Base-by-base conservation (phyloP, 163 green algal species). In the Botryococcus braunii region DNA sequence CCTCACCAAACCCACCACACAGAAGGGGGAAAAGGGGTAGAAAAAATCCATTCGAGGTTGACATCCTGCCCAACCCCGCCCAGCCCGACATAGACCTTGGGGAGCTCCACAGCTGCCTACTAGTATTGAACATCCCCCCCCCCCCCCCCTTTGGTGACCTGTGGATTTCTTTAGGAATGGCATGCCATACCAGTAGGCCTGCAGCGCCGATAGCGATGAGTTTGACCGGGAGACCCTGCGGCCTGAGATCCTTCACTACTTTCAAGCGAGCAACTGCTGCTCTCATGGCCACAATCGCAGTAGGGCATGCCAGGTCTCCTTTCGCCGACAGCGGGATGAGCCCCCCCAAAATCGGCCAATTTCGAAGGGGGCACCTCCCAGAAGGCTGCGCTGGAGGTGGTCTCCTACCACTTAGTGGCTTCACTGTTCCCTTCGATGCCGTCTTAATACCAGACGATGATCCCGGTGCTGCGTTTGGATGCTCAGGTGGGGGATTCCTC, bases 201-300 rank as follows among this genome's bases (percentile, higher is more conserved):
- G 36, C 5, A 17, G 35, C 37, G 21, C 60, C 35, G 9, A 50
- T 32, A 5, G 13, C 37, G 37, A 55, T 37, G 37, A 66, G 41
- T 8, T 64, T 39, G 32, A 46, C 32, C n/a, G 6, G 57, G 5
- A 25, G 29, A 32, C 17, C 39, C 72, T 90, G 81, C 0, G 84
- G 88, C 0, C 86, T 77, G 60, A 93, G 75, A 32, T 70, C 59
- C 23, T 39, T 41, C n/a, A 96, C 86, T 1, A 88, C 73, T 41
- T 84, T 68, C 0, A 87, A 85, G 36, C 77, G 71, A 0, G 89
- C 82, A 0, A 97, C 72, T 17, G 77, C 79, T 3, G 89, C 92
- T 2, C 92, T 77, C 66, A 87, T 81, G n/a, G 79, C 76, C 7
- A 96, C 66, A 9, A 97, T 94, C 0, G 81, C 56, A 7, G 83